A percentile compares a stretch with the other conserved stretches of the same genome.
Evolutionary conservation across 1,139 yeast genomes (phyloP).

Genomic region (Kodamaea fungicola): DNA sequence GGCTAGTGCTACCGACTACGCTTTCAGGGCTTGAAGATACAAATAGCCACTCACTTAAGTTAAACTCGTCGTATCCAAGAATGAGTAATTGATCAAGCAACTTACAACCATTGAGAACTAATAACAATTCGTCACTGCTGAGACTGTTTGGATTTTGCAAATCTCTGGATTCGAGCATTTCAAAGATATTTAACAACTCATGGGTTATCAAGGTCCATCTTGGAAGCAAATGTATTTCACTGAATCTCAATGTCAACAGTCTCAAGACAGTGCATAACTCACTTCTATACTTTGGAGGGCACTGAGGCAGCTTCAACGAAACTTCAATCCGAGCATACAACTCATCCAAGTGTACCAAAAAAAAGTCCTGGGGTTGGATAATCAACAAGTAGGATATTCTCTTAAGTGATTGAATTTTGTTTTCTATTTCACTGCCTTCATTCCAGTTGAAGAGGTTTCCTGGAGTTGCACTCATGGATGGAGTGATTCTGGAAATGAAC

Average conservation of each 20-base stretch:
- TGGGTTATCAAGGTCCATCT: conserved; percentile 71
- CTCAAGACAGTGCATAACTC: conserved; percentile 59
- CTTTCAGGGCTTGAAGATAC: conserved; percentile 70
- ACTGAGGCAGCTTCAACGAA: conserved; percentile 26
- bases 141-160: conserved; percentile 30
- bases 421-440: conserved; percentile 60
- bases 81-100: conserved; percentile 71
- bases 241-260: conserved; percentile 58
- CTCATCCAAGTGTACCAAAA: conserved; percentile 46
- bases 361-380: conserved; percentile 57
- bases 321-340: conserved; percentile 50
- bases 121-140: conserved; percentile 36
- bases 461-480: conserved; percentile 46
- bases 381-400: conserved; percentile 62
- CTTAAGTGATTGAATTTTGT: conserved; percentile 46
- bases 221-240: conserved; percentile 61
- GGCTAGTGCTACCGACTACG: conserved; percentile 30
- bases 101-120: conserved; percentile 63
- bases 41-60: conserved; percentile 81
- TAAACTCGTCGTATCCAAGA: conserved; percentile 74
- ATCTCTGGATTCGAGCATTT: conserved; percentile 26
- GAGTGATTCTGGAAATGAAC: conserved; percentile 46
- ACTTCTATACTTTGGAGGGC: conserved; percentile 35
- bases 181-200: conserved; percentile 54
- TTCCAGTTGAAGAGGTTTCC: conserved; percentile 72